These are phyloP conservation scores for Magnusiomyces tetraspermus DNA, from an alignment of 1,139 yeast species.

Conservation along the genomic window DNA sequence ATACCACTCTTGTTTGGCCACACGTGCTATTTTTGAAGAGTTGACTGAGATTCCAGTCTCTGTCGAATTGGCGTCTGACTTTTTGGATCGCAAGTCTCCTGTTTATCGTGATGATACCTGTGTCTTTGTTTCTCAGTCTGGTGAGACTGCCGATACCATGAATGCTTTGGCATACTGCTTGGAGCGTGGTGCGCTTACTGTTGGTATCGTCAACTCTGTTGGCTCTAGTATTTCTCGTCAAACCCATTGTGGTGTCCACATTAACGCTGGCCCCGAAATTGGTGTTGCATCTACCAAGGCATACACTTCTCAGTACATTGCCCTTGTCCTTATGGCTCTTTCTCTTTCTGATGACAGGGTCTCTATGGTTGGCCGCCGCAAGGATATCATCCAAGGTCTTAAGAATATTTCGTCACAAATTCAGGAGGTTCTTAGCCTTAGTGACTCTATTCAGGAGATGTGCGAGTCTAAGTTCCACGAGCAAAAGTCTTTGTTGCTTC, in stretches of 20 bases:
- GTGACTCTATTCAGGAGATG: slow-evolving; percentile 56
- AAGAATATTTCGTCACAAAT: slow-evolving; percentile 81
- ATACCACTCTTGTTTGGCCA: slow-evolving; percentile 95
- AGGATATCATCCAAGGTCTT: slow-evolving; percentile 79
- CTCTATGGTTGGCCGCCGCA: slow-evolving; percentile 65
- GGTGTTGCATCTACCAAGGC: slow-evolving; percentile 99
- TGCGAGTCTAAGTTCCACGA: slow-evolving; percentile 64
- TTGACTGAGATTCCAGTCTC: slow-evolving; percentile 92
- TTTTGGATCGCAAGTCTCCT: slow-evolving; percentile 89
- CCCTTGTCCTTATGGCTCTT: slow-evolving; percentile 92
- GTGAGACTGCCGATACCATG: slow-evolving; percentile 99
- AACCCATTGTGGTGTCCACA: slow-evolving; percentile 98
- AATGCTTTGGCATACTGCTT: slow-evolving; percentile 91
- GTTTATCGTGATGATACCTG: slow-evolving; percentile 97
- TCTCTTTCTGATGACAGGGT: slow-evolving; percentile 87
- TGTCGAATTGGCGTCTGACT: slow-evolving; percentile 95
- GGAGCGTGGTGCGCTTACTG: slow-evolving; percentile 94
- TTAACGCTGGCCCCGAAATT: slow-evolving; percentile 98
- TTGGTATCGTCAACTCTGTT: slow-evolving; percentile 90
- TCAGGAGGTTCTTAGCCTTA: slow-evolving; percentile 56
- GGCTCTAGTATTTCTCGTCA: slow-evolving; percentile 94
- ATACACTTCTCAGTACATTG: slow-evolving; percentile 95
- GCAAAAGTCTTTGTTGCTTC: slow-evolving; percentile 77
- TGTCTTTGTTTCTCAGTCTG: slow-evolving; percentile 95
- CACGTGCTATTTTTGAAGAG: slow-evolving; percentile 93